These are phyloP conservation scores for Exutisphaerella laricina DNA, from an alignment of 2,329 filamentous ascomycete species.

Conservation along the genomic window DNA sequence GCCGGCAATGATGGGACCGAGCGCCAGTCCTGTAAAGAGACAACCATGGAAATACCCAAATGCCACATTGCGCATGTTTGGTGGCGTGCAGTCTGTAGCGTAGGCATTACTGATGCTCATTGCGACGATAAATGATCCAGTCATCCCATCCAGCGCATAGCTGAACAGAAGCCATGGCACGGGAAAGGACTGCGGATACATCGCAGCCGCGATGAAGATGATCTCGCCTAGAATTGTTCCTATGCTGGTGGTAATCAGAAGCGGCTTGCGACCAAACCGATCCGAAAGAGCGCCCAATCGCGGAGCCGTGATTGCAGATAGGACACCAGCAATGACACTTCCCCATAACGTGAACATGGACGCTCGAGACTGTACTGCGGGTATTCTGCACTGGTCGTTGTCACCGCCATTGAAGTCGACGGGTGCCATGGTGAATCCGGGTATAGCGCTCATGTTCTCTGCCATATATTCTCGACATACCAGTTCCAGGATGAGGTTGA, in stretches of 20 bases:
- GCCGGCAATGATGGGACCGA: conserved; percentile 77
- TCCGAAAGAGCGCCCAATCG: conserved; percentile 82
- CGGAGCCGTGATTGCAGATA: conserved; percentile 77
- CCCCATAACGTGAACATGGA: conserved; percentile 73
- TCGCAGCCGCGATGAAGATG: conserved; percentile 71
- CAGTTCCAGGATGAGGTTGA: conserved; percentile 78
- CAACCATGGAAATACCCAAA: conserved; percentile 90
- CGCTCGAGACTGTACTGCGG: conserved; percentile 70
- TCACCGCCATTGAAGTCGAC: conserved; percentile 58
- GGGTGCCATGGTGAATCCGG: conserved; percentile 56
- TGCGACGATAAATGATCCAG: conserved; percentile 81
- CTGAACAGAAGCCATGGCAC: conserved; percentile 77
- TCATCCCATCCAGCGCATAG: conserved; percentile 71
- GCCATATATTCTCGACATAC: conserved; percentile 79
- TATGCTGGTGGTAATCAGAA: conserved; percentile 66
- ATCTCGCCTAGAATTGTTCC: conserved; percentile 72
- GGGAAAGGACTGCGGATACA: conserved; percentile 64
- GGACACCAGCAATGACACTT: conserved; percentile 65
- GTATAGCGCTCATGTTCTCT: conserved; percentile 56
- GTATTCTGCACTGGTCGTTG: conserved; percentile 73
- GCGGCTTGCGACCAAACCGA: conserved; percentile 69
- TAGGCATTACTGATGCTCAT: conserved; percentile 80
- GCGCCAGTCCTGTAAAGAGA: conserved; percentile 80
- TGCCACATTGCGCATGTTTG: conserved; percentile 70
- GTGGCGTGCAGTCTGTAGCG: conserved; percentile 78